Evolutionary conservation across 805 yeast species (phyloP), one percentile per base, ranked within the genome.

Genomic region (Kregervanrija pseudodelftensis): DNA sequence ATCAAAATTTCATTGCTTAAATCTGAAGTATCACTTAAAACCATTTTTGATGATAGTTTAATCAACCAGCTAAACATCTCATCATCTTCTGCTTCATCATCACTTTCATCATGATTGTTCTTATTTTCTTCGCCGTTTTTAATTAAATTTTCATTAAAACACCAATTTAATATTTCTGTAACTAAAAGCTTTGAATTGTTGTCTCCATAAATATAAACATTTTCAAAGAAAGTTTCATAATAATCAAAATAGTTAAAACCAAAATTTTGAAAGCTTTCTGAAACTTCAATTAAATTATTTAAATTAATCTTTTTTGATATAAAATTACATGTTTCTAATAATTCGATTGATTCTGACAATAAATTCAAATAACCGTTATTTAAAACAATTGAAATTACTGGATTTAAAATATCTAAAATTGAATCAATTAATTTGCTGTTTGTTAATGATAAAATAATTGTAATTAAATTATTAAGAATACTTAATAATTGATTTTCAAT

Each of bases 361-460:
- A 85, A 86, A 55, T 86, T 91, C 41, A 79, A 80, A 54, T 86
- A 62, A 35, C 77, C 77, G 57, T 84, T 74, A 33, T 68, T 73
- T 35, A 91, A 70, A 5, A 90, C 84, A 51, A 73, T 77, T 48
- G 74, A 74, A 38, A 88, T 77, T 12, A 82, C 80, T 5, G 95
- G 95, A 40, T 74, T 65, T 41, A 85, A 76, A 5, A 80, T 77
- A 43, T 76, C 80, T 22, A 47, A 47, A 2, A 50, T 45, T 22
- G 35, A 57, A 86, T 88, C 41, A 90, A 69, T 58, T 71, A 73
- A 17, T 63, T 65, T 12, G 87, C 81, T 41, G 84, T 73, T 36
- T 79, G 85, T 95, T 66, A 90, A 79, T 4, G 95, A 81, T 41
- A 86, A 65, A 36, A 91, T 65, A 43, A 91, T 82, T 0, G 96